phyloP scores from a whole-genome alignment of 2,329 filamentous ascomycete species.

The Fusarium nematophilum region DNA sequence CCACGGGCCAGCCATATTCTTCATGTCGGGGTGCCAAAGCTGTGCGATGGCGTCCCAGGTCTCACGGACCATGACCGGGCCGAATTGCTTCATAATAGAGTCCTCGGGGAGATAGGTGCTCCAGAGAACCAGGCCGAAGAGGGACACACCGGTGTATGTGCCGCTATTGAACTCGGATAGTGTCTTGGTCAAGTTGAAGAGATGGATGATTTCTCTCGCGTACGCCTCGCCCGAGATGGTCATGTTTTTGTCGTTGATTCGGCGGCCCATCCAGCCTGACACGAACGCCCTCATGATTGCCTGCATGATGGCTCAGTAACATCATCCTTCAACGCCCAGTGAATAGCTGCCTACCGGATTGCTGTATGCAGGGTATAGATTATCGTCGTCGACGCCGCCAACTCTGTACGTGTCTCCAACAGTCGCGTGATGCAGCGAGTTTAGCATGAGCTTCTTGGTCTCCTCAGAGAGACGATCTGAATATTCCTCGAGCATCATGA shows the following conservation, averaged over 20 bases:
- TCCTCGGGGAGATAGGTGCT: slow-evolving; percentile 55
- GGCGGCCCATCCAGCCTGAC: slow-evolving; percentile 65
- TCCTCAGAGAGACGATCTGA: background rate
- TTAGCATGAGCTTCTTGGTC: slow-evolving; percentile 15
- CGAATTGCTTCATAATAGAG: slow-evolving; percentile 59
- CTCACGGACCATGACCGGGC: slow-evolving; percentile 59
- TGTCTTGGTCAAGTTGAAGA: slow-evolving; percentile 65
- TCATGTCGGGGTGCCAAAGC: slow-evolving; percentile 67
- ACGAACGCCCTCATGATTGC: slow-evolving; percentile 69
- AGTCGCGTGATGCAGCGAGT: slow-evolving; percentile 15
- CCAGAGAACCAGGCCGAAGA: slow-evolving; percentile 66
- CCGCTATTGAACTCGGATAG: slow-evolving; percentile 70
- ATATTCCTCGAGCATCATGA: slow-evolving; percentile 25
- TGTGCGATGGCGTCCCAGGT: slow-evolving; percentile 62
- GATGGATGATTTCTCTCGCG: slow-evolving; percentile 62
- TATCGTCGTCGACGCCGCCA: slow-evolving; percentile 68
- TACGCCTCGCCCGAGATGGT: slow-evolving; percentile 66
- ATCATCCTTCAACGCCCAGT: too few species aligned
- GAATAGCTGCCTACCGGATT: slow-evolving; percentile 53
- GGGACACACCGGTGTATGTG: slow-evolving; percentile 70
- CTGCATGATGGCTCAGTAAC: too few species aligned
- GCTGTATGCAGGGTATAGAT: slow-evolving; percentile 69
- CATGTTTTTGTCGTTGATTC: slow-evolving; percentile 65
- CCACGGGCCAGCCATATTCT: slow-evolving; percentile 71
- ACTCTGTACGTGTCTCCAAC: slow-evolving; percentile 50